Conservation (phyloP, 2,329 filamentous ascomycete species). For the Metarhizium album region DNA sequence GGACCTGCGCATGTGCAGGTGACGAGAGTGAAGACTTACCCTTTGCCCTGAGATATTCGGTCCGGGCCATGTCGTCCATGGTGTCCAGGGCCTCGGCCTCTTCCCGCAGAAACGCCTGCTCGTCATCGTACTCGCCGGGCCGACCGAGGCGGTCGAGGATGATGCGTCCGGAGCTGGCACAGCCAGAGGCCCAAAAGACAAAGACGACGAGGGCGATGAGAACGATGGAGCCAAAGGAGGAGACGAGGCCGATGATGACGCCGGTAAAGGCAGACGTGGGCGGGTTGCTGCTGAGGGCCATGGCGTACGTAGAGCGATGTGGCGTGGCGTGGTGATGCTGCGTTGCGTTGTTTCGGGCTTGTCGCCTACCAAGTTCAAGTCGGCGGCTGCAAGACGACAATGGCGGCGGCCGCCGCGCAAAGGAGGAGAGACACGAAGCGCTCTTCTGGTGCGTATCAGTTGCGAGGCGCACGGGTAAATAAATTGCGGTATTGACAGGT, state of each 20-base stretch:
- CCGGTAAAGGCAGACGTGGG: slow-evolving; percentile 49
- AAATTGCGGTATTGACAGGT: not conserved
- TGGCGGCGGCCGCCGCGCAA: slow-evolving; percentile 1
- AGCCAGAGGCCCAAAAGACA: slow-evolving; percentile 68
- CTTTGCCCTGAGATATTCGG: slow-evolving; percentile 90
- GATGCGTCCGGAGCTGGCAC: slow-evolving; percentile 74
- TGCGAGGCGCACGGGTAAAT: not conserved
- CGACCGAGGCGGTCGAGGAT: slow-evolving; percentile 86
- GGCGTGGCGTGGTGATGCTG: not conserved
- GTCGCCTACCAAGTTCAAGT: not conserved
- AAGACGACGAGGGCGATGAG: slow-evolving; percentile 79
- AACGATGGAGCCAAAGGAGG: slow-evolving; percentile 83
- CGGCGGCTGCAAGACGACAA: slow-evolving; percentile 1
- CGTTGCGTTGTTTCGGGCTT: not conserved
- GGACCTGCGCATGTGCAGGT: not conserved
- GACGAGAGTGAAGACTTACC: slow-evolving; percentile 43
- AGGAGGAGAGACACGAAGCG: not conserved
- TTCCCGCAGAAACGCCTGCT: slow-evolving; percentile 86
- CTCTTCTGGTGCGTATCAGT: not conserved
- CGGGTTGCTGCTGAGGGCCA: slow-evolving; percentile 21
- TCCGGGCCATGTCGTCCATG: slow-evolving; percentile 88
- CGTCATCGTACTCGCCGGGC: slow-evolving; percentile 94
- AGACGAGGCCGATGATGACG: slow-evolving; percentile 88
- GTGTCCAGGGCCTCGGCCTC: slow-evolving; percentile 89
- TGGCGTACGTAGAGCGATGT: slow-evolving; percentile 9